phyloP scores from a whole-genome alignment of 169 alveolate genomes.

The Plasmodium malariae region DNA sequence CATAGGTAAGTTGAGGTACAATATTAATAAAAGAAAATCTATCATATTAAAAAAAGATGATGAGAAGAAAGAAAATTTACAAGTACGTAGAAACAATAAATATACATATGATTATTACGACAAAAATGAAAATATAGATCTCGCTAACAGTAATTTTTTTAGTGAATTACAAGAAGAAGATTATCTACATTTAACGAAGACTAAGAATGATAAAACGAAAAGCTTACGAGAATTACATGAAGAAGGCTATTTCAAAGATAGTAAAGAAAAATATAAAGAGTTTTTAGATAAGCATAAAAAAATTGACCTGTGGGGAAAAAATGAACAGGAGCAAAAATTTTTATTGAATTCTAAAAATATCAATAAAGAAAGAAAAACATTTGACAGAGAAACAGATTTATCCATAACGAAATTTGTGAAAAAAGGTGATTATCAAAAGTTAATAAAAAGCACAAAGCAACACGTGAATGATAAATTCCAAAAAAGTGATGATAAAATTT shows the following conservation, averaged over 20 bases:
- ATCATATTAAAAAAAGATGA: conserved; percentile 37
- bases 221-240: conserved; percentile 88
- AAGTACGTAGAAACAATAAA: not conserved
- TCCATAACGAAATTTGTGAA: conserved; percentile 55
- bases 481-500: conserved; percentile 18
- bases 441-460: conserved; percentile 64
- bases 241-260: conserved; percentile 84
- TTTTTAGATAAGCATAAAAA: conserved; percentile 80
- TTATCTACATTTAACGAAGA: conserved; percentile 17
- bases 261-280: conserved; percentile 82
- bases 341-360: conserved; percentile 47
- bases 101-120: not conserved
- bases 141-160: not conserved
- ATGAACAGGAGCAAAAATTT: conserved; percentile 83
- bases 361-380: conserved; percentile 52
- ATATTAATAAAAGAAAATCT: conserved; percentile 58
- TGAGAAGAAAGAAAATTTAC: conserved; percentile 14
- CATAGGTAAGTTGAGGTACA: conserved; percentile 76
- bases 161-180: conserved; percentile 15
- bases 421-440: conserved; percentile 42
- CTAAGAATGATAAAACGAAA: conserved; percentile 29
- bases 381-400: conserved; percentile 74
- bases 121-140: not conserved
- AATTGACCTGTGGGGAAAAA: conserved; percentile 87
- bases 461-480: conserved; percentile 76